phyloP scores from a whole-genome alignment of 768 basidiomycete genomes.

The Rhodotorula kratochvilovae region DNA sequence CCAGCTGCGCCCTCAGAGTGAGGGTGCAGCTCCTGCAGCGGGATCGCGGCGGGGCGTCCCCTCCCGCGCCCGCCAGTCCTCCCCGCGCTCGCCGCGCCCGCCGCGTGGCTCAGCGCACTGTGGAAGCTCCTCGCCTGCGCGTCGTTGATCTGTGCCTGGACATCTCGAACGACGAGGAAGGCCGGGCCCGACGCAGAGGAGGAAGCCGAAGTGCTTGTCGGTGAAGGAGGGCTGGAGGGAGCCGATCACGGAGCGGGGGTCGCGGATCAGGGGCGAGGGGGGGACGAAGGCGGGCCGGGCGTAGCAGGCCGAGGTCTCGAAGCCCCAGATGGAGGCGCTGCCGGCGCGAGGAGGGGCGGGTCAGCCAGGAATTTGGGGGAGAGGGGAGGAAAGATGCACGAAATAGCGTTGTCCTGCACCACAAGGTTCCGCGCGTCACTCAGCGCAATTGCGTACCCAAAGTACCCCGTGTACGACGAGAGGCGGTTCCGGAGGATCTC shows the following conservation, averaged over 20 bases:
- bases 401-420: conserved; percentile 32
- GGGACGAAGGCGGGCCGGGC: conserved; percentile 18
- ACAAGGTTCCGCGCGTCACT: conserved; percentile 26
- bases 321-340: conserved; percentile 37
- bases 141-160: conserved; percentile 32
- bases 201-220: conserved; percentile 32
- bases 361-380: background rate
- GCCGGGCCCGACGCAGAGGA: conserved; percentile 37
- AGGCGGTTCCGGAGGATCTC: conserved; percentile 29
- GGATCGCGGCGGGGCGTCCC: background rate
- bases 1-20: background rate
- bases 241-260: conserved; percentile 29
- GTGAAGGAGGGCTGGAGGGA: conserved; percentile 29
- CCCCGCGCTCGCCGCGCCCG: background rate
- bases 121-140: background rate
- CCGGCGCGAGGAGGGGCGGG: no score
- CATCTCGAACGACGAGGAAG: conserved; percentile 21
- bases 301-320: conserved; percentile 31
- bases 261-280: conserved; percentile 31
- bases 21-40: background rate
- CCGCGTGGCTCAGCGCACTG: background rate
- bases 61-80: background rate
- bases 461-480: conserved; percentile 39
- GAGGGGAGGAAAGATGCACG: conserved; percentile 5
- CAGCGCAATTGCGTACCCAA: conserved; percentile 41